Conservation (phyloP, 2,329 filamentous ascomycete species). For the Nigrospora sphaerica region DNA sequence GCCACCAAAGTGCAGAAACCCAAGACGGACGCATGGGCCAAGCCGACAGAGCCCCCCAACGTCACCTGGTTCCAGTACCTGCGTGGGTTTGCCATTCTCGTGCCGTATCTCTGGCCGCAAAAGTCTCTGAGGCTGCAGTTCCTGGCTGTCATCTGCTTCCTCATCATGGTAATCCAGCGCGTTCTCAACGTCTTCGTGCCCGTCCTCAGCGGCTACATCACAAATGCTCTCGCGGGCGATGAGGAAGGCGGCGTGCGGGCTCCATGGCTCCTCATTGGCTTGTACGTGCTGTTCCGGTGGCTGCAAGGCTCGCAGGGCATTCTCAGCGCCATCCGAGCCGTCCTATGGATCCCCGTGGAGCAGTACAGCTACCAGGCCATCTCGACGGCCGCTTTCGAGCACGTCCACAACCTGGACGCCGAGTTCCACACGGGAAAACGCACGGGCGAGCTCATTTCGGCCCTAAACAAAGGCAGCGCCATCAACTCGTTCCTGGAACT, state of each 20-base stretch:
- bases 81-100: slow-evolving; percentile 34
- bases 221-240: slow-evolving; percentile 31
- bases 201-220: slow-evolving; percentile 31
- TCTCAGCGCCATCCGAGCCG: slow-evolving; percentile 31
- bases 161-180: slow-evolving; percentile 33
- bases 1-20: slow-evolving; percentile 4
- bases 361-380: slow-evolving; percentile 35
- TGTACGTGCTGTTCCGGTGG: slow-evolving; percentile 35
- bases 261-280: slow-evolving; percentile 17
- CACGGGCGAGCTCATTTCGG: slow-evolving; percentile 43
- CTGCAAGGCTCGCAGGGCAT: slow-evolving; percentile 38
- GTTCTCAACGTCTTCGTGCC: slow-evolving; percentile 36
- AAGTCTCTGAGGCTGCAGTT: slow-evolving; percentile 31
- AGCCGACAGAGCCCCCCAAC: slow-evolving; percentile 20
- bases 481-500: slow-evolving; percentile 42
- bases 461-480: slow-evolving; percentile 37
- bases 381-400: slow-evolving; percentile 37
- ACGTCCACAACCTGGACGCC: slow-evolving; percentile 36
- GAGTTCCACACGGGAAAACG: slow-evolving; percentile 45
- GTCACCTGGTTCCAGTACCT: slow-evolving; percentile 37
- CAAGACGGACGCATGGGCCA: slow-evolving; percentile 10
- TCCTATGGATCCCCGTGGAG: slow-evolving; percentile 41
- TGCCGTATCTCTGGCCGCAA: slow-evolving; percentile 40
- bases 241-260: slow-evolving; percentile 30
- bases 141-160: slow-evolving; percentile 31